phyloP scores from a whole-genome alignment of 139 green algal species.

The Ulvella scutata region DNA sequence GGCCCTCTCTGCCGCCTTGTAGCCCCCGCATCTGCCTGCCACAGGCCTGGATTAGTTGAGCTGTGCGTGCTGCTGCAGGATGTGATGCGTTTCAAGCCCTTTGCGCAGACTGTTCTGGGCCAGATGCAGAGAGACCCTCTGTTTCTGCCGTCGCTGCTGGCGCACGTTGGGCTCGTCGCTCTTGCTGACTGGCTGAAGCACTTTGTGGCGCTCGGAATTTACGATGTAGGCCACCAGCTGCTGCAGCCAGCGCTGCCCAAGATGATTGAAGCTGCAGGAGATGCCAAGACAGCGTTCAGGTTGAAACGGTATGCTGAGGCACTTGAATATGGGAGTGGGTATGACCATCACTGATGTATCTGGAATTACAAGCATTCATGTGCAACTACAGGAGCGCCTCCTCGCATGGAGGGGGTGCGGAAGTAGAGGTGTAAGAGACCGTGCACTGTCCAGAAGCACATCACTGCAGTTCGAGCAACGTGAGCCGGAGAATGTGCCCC shows the following conservation, averaged over 20 bases:
- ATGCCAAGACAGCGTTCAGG: conserved; percentile 6
- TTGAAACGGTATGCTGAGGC: conserved; percentile 25
- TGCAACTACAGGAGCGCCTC: too few species aligned
- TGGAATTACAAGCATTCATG: too few species aligned
- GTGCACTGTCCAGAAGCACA: too few species aligned
- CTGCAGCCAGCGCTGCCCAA: not conserved
- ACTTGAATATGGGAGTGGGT: conserved; percentile 43
- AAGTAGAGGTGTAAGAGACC: too few species aligned
- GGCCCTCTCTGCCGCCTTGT: not conserved
- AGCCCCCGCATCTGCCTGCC: not conserved
- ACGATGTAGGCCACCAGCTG: conserved; percentile 20
- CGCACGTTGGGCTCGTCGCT: conserved; percentile 19
- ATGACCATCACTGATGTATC: conserved; percentile 32
- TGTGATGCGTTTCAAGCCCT: conserved; percentile 55
- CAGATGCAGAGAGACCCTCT: conserved; percentile 35
- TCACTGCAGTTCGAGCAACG: too few species aligned
- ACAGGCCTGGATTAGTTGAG: not conserved
- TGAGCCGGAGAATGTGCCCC: too few species aligned
- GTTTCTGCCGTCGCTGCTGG: conserved; percentile 41
- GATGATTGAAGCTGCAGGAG: not conserved
- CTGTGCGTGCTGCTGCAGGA: conserved; percentile 32
- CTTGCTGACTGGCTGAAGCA: conserved; percentile 49
- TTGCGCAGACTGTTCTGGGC: conserved; percentile 30
- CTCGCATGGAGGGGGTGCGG: too few species aligned
- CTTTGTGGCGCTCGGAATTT: conserved; percentile 29